These are phyloP conservation scores for Crucibulum laeve DNA, from an alignment of 768 basidiomycete species.

Conservation along the genomic window DNA sequence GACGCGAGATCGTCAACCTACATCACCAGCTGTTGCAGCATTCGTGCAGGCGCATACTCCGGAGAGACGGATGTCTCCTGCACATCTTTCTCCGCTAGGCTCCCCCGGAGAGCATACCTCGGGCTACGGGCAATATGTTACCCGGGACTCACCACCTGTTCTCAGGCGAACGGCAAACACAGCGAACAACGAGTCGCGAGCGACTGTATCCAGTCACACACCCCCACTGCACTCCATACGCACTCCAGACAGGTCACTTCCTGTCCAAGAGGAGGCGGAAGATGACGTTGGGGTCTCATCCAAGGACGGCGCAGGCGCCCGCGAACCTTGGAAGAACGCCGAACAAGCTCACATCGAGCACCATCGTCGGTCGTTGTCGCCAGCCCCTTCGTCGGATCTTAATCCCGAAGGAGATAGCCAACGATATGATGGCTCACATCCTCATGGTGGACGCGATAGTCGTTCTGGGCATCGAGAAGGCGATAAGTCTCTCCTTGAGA, in stretches of 20 bases:
- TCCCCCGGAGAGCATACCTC: slow-evolving; percentile 41
- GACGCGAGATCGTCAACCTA: slow-evolving; percentile 38
- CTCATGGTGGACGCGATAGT: slow-evolving; percentile 32
- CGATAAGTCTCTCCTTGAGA: slow-evolving; percentile 31
- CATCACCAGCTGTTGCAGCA: slow-evolving; percentile 28
- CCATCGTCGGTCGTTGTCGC: slow-evolving; percentile 33
- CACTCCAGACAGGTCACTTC: slow-evolving; percentile 68
- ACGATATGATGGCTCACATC: slow-evolving; percentile 20
- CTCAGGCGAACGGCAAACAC: slow-evolving; percentile 21
- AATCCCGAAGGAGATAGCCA: slow-evolving; percentile 36
- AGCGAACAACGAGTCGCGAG: slow-evolving; percentile 19
- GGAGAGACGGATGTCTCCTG: slow-evolving; percentile 46
- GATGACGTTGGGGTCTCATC: slow-evolving; percentile 44
- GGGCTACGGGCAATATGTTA: slow-evolving; percentile 41
- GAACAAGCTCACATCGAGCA: slow-evolving; percentile 29
- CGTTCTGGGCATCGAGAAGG: slow-evolving; percentile 33
- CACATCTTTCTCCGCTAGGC: slow-evolving; percentile 43
- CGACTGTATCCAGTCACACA: slow-evolving; percentile 43
- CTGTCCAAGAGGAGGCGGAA: slow-evolving; percentile 73
- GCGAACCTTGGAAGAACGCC: slow-evolving; percentile 26
- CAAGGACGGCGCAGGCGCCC: slow-evolving; percentile 24
- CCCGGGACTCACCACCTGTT: slow-evolving; percentile 40
- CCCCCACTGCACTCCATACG: slow-evolving; percentile 55
- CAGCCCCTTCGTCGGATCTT: slow-evolving; percentile 52
- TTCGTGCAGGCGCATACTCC: slow-evolving; percentile 44